phyloP scores from a whole-genome alignment of 2,329 filamentous ascomycete species.

The Colletotrichum sp. region DNA sequence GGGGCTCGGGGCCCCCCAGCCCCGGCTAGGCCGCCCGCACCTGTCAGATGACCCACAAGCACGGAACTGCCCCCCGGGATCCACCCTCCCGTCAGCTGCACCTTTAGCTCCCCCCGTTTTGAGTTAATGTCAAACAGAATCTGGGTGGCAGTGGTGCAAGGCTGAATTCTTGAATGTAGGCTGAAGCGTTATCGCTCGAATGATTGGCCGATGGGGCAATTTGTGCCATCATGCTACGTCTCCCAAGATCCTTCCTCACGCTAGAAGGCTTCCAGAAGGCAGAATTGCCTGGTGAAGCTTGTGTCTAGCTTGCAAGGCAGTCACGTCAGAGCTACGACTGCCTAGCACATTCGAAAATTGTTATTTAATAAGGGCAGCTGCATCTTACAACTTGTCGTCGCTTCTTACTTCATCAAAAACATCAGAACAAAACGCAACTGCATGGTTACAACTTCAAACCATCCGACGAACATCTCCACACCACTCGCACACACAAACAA shows the following conservation, averaged over 20 bases:
- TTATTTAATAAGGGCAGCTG: neutral
- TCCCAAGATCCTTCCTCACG: neutral
- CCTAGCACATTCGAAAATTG: neutral
- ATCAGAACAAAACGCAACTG: neutral
- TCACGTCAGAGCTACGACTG: neutral
- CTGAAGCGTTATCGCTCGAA: neutral
- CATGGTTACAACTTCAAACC: neutral
- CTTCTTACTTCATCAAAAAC: neutral
- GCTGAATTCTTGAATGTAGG: neutral
- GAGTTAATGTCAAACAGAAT: neutral
- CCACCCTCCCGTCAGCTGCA: neutral
- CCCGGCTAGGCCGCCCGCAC: neutral
- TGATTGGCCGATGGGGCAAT: neutral
- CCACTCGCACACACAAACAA: neutral
- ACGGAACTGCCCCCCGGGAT: neutral
- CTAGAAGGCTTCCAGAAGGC: slow-evolving; percentile 12
- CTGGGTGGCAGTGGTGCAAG: neutral
- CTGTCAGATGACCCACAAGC: neutral
- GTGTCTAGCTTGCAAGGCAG: neutral
- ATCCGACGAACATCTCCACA: neutral
- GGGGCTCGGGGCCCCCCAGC: neutral
- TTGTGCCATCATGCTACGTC: neutral
- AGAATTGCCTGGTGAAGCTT: neutral
- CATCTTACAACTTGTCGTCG: too few species aligned
- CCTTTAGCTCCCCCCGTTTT: neutral